Evolutionary conservation across 108 stramenopile species (phyloP).

Genomic region (Cyclotella distinguenda): DNA sequence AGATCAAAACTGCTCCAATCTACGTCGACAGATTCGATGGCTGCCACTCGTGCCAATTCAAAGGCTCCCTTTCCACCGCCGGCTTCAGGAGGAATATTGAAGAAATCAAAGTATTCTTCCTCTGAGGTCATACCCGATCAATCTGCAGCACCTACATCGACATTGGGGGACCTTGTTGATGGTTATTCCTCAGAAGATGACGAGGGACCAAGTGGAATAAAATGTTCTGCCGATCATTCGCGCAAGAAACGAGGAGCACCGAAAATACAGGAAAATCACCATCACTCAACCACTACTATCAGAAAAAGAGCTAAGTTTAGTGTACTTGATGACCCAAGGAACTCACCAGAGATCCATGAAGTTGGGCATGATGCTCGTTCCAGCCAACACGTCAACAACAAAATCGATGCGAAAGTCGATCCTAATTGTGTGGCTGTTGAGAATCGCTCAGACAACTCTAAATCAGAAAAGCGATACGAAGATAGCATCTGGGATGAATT

Average conservation of each 20-base stretch:
- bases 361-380: background rate
- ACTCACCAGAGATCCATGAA: background rate
- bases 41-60: background rate
- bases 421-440: background rate
- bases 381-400: background rate
- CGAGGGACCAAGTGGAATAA: background rate
- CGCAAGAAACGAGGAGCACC: background rate
- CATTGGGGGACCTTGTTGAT: slow-evolving; percentile 13
- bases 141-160: background rate
- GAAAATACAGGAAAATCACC: background rate
- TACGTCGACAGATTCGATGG: background rate
- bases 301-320: slow-evolving; percentile 3
- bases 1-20: slow-evolving; percentile 22
- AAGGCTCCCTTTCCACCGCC: background rate
- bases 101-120: slow-evolving; percentile 27
- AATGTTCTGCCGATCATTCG: background rate
- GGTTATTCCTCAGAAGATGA: slow-evolving; percentile 32
- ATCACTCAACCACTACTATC: background rate
- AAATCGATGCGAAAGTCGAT: background rate
- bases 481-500: slow-evolving; percentile 36
- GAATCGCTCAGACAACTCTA: too few species aligned
- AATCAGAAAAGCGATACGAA: background rate
- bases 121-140: background rate
- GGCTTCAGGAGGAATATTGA: slow-evolving; percentile 17
- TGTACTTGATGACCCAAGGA: background rate